Evolutionary conservation across 2,329 filamentous ascomycete genomes (phyloP).

Genomic region (Penicillium brevicompactum): DNA sequence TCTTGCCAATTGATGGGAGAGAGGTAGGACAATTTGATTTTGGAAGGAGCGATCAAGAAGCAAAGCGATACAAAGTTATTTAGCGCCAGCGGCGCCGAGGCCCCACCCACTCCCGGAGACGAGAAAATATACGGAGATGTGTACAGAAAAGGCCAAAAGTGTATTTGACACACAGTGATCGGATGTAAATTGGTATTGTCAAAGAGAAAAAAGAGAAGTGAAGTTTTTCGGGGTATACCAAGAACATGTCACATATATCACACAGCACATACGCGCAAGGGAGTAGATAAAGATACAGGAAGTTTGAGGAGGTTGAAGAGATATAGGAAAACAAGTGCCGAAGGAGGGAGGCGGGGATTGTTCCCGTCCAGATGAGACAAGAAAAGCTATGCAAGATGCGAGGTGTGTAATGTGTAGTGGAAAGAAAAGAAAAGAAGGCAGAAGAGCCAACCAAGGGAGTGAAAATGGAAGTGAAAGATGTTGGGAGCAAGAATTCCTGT

Average conservation of each 20-base stretch:
- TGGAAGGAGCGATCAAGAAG: neutral
- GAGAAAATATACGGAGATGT: neutral
- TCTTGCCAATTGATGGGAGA: slow-evolving; percentile 28
- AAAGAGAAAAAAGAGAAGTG: slow-evolving; percentile 4
- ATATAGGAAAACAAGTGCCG: slow-evolving; percentile 10
- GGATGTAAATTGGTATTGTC: slow-evolving; percentile 6
- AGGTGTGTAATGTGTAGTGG: neutral
- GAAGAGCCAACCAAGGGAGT: slow-evolving; percentile 1
- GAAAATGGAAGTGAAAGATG: neutral
- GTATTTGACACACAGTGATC: slow-evolving; percentile 9
- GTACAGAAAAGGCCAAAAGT: neutral
- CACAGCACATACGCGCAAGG: slow-evolving; percentile 17
- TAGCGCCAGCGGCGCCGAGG: neutral
- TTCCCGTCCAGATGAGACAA: slow-evolving; percentile 15
- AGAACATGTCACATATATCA: slow-evolving; percentile 30
- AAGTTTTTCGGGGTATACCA: slow-evolving; percentile 30
- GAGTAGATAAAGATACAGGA: slow-evolving; percentile 14
- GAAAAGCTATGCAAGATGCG: slow-evolving; percentile 1
- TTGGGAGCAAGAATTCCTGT: slow-evolving; percentile 8
- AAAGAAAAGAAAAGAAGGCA: slow-evolving; percentile 1
- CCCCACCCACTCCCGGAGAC: neutral
- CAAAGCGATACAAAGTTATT: neutral
- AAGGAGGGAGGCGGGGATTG: slow-evolving; percentile 22
- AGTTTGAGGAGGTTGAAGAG: slow-evolving; percentile 8
- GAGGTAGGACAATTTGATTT: neutral